These are phyloP conservation scores for Metschnikowia proteae DNA, from an alignment of 805 yeast species.

Conservation along the genomic window DNA sequence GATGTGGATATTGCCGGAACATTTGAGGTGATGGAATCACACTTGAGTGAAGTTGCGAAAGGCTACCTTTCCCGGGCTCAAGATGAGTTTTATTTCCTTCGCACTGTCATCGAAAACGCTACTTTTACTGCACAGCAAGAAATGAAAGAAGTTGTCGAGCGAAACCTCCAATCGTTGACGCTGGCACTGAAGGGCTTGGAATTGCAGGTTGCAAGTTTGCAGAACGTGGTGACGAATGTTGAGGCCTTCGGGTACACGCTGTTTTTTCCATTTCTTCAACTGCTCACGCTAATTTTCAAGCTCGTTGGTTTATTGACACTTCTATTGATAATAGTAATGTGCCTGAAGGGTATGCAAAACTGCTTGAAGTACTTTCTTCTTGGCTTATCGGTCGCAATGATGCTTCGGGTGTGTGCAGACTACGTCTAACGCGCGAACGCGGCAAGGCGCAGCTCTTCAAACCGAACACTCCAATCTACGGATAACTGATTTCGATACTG, in stretches of 20 bases:
- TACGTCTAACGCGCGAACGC: not conserved
- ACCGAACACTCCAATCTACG: not conserved
- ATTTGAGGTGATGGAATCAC: not conserved
- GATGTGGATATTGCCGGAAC: not conserved
- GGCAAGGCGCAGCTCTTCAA: constrained; percentile 1
- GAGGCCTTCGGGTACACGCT: not conserved
- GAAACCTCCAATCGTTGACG: not conserved
- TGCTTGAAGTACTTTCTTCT: not conserved
- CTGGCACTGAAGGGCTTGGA: not conserved
- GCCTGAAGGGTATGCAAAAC: not conserved
- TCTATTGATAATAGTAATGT: not conserved
- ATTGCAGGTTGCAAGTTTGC: not conserved
- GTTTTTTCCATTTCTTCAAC: not conserved
- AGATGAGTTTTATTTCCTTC: not conserved
- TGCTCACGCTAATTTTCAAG: not conserved
- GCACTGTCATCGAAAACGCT: not conserved
- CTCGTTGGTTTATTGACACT: not conserved
- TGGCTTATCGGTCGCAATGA: not conserved
- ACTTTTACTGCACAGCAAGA: not conserved
- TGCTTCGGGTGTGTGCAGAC: constrained; percentile 1
- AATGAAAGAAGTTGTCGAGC: not conserved
- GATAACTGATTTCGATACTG: not conserved
- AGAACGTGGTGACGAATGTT: constrained; percentile 4
- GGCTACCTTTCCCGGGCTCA: not conserved
- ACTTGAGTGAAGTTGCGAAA: not conserved